Evolutionary conservation across 192 early-diverging fungal genomes (phyloP).

Genomic region (Coemansia sp.): DNA sequence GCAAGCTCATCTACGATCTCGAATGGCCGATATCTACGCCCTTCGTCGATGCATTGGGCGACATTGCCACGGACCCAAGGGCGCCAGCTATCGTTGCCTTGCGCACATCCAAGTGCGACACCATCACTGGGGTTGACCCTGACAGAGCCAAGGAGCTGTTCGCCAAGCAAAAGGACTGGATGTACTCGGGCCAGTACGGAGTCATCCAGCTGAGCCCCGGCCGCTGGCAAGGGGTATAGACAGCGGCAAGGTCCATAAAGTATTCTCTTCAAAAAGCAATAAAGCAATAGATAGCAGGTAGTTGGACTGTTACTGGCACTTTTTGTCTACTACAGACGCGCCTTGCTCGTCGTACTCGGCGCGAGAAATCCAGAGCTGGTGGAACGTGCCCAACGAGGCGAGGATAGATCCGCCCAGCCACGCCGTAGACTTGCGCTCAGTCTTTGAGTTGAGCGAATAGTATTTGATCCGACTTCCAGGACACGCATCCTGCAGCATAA

Average conservation of each 20-base stretch:
- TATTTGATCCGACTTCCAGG: slow-evolving; percentile 70
- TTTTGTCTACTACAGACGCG: slow-evolving; percentile 81
- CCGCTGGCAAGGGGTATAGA: slow-evolving; percentile 27
- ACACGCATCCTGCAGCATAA: slow-evolving; percentile 26
- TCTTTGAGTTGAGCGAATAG: slow-evolving; percentile 69
- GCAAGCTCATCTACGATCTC: slow-evolving; percentile 92
- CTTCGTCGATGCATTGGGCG: slow-evolving; percentile 83
- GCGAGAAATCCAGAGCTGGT: slow-evolving; percentile 97
- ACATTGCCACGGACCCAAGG: slow-evolving; percentile 52
- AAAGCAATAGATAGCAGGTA: neutral
- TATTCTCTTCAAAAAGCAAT: neutral
- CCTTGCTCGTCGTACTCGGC: slow-evolving; percentile 92
- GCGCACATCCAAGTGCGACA: slow-evolving; percentile 87
- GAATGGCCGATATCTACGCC: slow-evolving; percentile 80
- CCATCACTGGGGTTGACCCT: slow-evolving; percentile 65
- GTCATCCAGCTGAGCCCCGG: slow-evolving; percentile 57
- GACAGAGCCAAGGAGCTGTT: slow-evolving; percentile 47
- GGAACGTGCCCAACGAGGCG: slow-evolving; percentile 93
- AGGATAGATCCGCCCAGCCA: slow-evolving; percentile 98
- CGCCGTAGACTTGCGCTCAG: slow-evolving; percentile 87
- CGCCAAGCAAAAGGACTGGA: slow-evolving; percentile 56
- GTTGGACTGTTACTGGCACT: slow-evolving; percentile 58
- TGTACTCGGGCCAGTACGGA: slow-evolving; percentile 72
- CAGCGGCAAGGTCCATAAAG: neutral
- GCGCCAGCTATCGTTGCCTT: slow-evolving; percentile 70